These are phyloP conservation scores for Cinchona pubescens DNA, from an alignment of 257 asterid genomes.

Conservation along the genomic window DNA sequence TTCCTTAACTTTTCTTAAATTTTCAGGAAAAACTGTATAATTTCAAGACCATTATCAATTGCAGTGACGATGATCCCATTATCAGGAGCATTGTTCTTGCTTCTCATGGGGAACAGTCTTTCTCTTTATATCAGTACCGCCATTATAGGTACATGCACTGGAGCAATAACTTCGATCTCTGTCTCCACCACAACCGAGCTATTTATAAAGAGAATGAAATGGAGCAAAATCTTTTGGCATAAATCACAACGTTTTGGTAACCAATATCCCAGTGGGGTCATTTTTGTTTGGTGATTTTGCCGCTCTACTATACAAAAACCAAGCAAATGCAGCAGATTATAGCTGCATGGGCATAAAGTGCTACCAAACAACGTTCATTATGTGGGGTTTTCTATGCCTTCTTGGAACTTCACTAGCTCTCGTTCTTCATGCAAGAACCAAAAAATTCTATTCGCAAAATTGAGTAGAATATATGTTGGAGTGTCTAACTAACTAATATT, in stretches of 20 bases:
- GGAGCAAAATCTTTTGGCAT: constrained; percentile 62
- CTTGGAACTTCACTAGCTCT: constrained; percentile 51
- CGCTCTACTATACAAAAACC: constrained; percentile 46
- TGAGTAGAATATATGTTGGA: too few relatives aligned
- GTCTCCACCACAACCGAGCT: constrained; percentile 63
- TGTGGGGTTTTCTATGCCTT: constrained; percentile 62
- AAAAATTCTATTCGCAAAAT: constrained; percentile 25
- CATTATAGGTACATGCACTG: constrained; percentile 59
- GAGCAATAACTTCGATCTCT: constrained; percentile 67
- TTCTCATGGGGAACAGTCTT: constrained; percentile 21
- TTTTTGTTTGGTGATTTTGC: constrained; percentile 66
- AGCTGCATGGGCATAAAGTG: constrained; percentile 54
- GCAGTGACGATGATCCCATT: constrained; percentile 66
- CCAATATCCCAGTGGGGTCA: constrained; percentile 67
- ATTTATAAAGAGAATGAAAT: too few relatives aligned
- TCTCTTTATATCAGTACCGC: constrained; percentile 58
- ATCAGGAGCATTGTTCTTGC: constrained; percentile 67
- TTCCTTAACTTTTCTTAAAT: neutral
- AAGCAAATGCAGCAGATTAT: constrained; percentile 21
- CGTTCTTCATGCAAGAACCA: constrained; percentile 47
- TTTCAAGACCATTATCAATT: constrained; percentile 59
- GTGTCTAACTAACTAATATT: too few relatives aligned
- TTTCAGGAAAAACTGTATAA: constrained; percentile 37
- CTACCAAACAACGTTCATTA: constrained; percentile 44
- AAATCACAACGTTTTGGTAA: constrained; percentile 66